Evolutionary conservation across 805 yeast genomes (phyloP), one percentile per base, ranked within the genome.

Genomic region (Lipomyces mesembrius): DNA sequence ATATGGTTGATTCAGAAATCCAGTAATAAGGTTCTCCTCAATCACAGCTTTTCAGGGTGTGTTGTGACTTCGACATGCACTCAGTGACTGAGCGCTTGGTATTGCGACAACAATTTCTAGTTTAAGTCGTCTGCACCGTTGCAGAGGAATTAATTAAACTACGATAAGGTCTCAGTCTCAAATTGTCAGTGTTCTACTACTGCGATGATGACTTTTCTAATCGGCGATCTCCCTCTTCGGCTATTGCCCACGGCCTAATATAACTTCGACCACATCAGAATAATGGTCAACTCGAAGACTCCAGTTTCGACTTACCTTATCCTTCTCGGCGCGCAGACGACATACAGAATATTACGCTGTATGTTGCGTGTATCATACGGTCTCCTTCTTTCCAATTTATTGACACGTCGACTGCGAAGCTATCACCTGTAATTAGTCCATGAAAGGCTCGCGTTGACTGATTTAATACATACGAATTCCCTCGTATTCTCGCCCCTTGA

Each of bases 301-400:
- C 17, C 17, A 12, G 22, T n/a, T 25, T 56, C 11, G 20, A 29
- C 59, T 39, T 25, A 52, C 55, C 55, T 52, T 14, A 52, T 25
- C 20, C 55, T 52, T 39, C 27, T 56, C 6, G 61, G 61, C 32
- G 35, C 22, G 35, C 52, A 58, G 6, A 39, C 27, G 8, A 58
- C 34, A 17, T 20, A 58, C 27, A 37, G 34, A n/a, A 58, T 17
- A 37, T 58, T 58, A 7, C 59, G 32, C 7, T 6, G 32, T 35
- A 58, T 49, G 25, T 39, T 34, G 39, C 39, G 59, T 22, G 61
- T 58, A 58, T 39, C 39, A 37, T 37, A 58, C 32, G 61, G 61
- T 27, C 61, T 58, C 22, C 55, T 25, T 52, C 55, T 52, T 29
- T 52, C 34, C 55, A 56, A 27, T 25, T 32, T 25, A 25, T 11